phyloP scores from a whole-genome alignment of 192 early-diverging fungal species.

The Linnemannia schmuckeri region DNA sequence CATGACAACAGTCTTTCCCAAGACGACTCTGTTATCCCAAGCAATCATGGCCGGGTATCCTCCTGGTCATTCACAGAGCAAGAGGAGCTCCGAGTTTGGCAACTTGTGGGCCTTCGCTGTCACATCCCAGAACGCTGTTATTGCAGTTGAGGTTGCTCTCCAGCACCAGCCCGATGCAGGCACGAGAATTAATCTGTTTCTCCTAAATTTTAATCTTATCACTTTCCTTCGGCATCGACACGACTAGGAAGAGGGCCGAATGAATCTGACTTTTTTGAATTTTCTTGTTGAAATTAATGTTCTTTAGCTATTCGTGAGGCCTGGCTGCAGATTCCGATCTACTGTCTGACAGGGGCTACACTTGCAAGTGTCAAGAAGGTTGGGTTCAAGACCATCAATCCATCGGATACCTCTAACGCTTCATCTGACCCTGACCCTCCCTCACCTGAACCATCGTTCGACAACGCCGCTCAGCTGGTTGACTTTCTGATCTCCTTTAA shows the following conservation, averaged over 20 bases:
- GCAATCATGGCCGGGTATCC: constrained; percentile 18
- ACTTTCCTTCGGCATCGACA: background rate
- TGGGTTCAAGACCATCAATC: constrained; percentile 43
- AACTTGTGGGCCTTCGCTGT: constrained; percentile 44
- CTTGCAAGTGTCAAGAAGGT: constrained; percentile 17
- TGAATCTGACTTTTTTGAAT: background rate
- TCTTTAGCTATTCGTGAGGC: constrained; percentile 23
- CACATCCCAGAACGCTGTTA: constrained; percentile 43
- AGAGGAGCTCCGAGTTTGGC: background rate
- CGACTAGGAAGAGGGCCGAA: background rate
- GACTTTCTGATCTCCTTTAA: constrained; percentile 31
- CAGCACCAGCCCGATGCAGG: constrained; percentile 31
- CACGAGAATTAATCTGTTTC: background rate
- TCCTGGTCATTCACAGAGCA: background rate
- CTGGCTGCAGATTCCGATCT: constrained; percentile 41
- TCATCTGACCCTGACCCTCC: background rate
- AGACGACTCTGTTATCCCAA: constrained; percentile 12
- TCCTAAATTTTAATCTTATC: background rate
- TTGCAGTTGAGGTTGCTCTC: constrained; percentile 15
- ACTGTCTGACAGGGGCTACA: constrained; percentile 41
- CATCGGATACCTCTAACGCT: background rate
- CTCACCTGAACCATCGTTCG: background rate
- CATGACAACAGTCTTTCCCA: constrained; percentile 16
- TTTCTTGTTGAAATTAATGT: background rate
- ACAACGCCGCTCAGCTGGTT: constrained; percentile 26